Base-by-base conservation (phyloP, 2,329 filamentous ascomycete genomes). In the Rhynchosporium graminicola region DNA sequence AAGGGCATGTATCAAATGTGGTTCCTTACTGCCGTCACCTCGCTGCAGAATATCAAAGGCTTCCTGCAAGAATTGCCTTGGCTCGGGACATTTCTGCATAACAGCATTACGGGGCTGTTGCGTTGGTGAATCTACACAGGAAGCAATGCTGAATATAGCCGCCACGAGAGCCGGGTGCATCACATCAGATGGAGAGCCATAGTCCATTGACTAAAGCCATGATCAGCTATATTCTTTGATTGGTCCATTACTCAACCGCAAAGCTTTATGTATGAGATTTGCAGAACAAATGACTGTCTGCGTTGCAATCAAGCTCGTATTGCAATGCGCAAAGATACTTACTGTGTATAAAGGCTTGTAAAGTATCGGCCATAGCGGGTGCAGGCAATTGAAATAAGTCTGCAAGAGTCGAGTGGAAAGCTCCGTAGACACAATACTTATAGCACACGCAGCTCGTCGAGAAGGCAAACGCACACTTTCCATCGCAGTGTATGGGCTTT, bases 351-450 rank as follows among this genome's bases (percentile, higher is more conserved):
- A 60, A 13, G 71, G 71, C 47, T 73, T 74, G 63, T 74, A 74
- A 13, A 73, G 63, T 4, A 74, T 58, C 8, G 71, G 72, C 72
- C 71, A 74, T 42, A 72, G 51, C 6, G 71, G 72, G 65, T 73
- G 72, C 20, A 74, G 69, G 31, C 65, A 73, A 50, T 70, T 68
- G 58, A 73, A 74, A 54, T 70, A 73, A 4, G 65, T 70, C 36
- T 72, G 69, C 38, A 74, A 68, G 3, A 74, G 59, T 42, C 68
- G 61, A n/a, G 68, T 70, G 6, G 69, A 68, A 8, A 67, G 47
- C 9, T 69, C 70, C 20, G 64, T 33, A 40, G 69, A 63, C 26
- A 72, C 52, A 13, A 59, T 46, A 36, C 55, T 58, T 4, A 64
- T 8, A 50, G 38, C 50, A 13, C 50, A 59, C 56, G 45, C 9